These are phyloP conservation scores for Ogataea allantospora DNA, from an alignment of 805 yeast genomes.

Conservation along the genomic window DNA sequence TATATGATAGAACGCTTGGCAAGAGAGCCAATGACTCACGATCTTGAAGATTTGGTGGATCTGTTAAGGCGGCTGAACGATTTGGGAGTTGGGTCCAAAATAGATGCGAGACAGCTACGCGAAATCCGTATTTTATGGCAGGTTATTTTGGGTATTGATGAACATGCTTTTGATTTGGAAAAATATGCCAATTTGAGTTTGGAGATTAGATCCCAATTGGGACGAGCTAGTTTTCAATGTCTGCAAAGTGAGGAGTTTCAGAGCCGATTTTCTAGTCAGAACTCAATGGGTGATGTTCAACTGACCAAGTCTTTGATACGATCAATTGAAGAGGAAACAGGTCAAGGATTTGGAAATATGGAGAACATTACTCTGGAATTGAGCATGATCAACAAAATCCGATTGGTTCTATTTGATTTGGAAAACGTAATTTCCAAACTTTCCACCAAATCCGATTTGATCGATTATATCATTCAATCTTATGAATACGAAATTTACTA, in stretches of 20 bases:
- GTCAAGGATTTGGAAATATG: constrained; percentile 4
- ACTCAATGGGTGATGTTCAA: constrained; percentile 16
- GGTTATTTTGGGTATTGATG: constrained; percentile 26
- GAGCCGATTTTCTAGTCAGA: constrained; percentile 4
- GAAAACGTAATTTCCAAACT: constrained; percentile 9
- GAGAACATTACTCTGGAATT: constrained; percentile 22
- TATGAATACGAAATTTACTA: constrained; percentile 21
- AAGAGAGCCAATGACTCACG: constrained; percentile 5
- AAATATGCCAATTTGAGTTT: constrained; percentile 19
- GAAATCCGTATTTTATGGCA: constrained; percentile 26
- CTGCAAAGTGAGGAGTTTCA: constrained; percentile 8
- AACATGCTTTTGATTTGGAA: constrained; percentile 16
- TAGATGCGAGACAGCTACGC: constrained; percentile 9
- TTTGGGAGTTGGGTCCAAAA: constrained; percentile 8
- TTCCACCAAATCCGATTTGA: constrained; percentile 12
- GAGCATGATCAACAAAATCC: constrained; percentile 22
- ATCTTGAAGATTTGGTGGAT: constrained; percentile 17
- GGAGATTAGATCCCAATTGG: constrained; percentile 12
- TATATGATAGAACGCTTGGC: constrained; percentile 8
- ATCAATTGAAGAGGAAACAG: constrained; percentile 23
- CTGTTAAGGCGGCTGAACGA: constrained; percentile 15
- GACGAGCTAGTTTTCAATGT: constrained; percentile 16
- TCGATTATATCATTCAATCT: constrained; percentile 8
- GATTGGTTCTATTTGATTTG: constrained; percentile 18
- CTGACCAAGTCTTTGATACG: constrained; percentile 13